Percentiles rank a stretch among this genome's conserved stretches.
phyloP scores from a whole-genome alignment of 2,329 filamentous ascomycete genomes.

The Aureobasidium zeae region DNA sequence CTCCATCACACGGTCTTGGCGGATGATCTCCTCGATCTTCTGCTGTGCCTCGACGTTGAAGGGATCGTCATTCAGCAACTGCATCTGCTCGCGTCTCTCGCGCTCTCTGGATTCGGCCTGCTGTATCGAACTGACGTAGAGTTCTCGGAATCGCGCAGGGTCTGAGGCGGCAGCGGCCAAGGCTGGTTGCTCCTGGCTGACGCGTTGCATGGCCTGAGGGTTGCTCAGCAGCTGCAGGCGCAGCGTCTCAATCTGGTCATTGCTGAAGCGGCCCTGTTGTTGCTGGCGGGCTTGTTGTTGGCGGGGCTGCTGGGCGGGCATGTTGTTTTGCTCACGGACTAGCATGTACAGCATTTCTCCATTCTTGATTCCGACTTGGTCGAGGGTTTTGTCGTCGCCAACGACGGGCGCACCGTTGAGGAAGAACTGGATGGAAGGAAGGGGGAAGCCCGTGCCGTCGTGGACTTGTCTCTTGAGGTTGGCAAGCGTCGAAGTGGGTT shows the following conservation, averaged over 20 bases:
- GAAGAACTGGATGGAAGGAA: slow-evolving; percentile 71
- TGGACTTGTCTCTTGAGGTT: slow-evolving; percentile 83
- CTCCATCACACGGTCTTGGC: slow-evolving; percentile 86
- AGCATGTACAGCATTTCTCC: slow-evolving; percentile 90
- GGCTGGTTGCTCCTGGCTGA: slow-evolving; percentile 64
- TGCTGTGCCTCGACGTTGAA: slow-evolving; percentile 88
- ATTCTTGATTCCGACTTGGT: slow-evolving; percentile 70
- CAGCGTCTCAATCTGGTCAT: slow-evolving; percentile 62
- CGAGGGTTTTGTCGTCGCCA: slow-evolving; percentile 70
- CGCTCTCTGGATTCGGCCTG: slow-evolving; percentile 63
- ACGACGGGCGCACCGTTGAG: slow-evolving; percentile 76
- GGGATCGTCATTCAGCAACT: slow-evolving; percentile 80
- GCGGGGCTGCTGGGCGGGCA: slow-evolving; percentile 35
- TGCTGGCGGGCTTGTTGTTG: slow-evolving; percentile 23
- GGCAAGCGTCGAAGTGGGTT: slow-evolving; percentile 70
- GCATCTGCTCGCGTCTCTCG: slow-evolving; percentile 74
- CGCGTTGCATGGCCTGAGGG: slow-evolving; percentile 59
- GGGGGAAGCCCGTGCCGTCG: slow-evolving; percentile 67
- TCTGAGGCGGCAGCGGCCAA: slow-evolving; percentile 69
- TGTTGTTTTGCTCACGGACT: slow-evolving; percentile 43
- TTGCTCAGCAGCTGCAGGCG: slow-evolving; percentile 76
- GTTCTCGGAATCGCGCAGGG: slow-evolving; percentile 63
- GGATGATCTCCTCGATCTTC: slow-evolving; percentile 94
- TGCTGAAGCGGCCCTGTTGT: slow-evolving; percentile 16
- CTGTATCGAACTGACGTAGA: slow-evolving; percentile 58